Base-by-base conservation (phyloP, 495 filamentous ascomycete genomes). In the Platismatia glauca region DNA sequence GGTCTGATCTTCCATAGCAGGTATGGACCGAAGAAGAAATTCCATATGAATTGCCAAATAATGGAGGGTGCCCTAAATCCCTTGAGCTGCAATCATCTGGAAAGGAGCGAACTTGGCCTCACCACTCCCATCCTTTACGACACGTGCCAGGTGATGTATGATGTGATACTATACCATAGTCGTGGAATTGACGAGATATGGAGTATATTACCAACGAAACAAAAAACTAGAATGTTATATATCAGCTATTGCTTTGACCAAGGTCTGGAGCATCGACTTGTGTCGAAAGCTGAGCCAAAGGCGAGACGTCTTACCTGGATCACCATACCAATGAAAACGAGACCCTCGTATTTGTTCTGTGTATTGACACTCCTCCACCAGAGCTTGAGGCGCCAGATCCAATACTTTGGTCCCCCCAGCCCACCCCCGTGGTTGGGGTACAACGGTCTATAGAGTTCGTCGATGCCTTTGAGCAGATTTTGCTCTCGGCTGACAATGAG, bases 101-200 rank as follows among this genome's bases (percentile, higher is more conserved):
- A 20, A 31, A 9, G 50, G 34, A 13, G 12, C 1, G 0, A 55
- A 0, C 27, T 46, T 16, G 13, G 9, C n/a, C 74, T 68, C 71
- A 84, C 86, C 86, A 87, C 64, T 87, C 86, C 84, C 82, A 87
- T 16, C 83, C 86, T 50, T 74, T 67, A 29, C 78, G 71, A 64
- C 80, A 74, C 64, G 67, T 62, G 60, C 72, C 64, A 62, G 73
- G 70, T 66, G 78, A 69, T 66, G 76, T 71, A 69, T 81, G 63
- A 37, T 81, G 78, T 38, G 75, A 76, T 35, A 85, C 80, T 35
- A 79, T 75, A 33, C 81, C 86, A 61, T 77, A 76, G 71, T 73
- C 67, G 74, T 89, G 85, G 64, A 85, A 89, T 61, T 86, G 86
- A 60, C 78, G 79, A 27, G 86, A 90, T 35, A 84, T 80, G 43